Base-by-base conservation (phyloP, 306 rosid species). In the Prunus kanzakura region DNA sequence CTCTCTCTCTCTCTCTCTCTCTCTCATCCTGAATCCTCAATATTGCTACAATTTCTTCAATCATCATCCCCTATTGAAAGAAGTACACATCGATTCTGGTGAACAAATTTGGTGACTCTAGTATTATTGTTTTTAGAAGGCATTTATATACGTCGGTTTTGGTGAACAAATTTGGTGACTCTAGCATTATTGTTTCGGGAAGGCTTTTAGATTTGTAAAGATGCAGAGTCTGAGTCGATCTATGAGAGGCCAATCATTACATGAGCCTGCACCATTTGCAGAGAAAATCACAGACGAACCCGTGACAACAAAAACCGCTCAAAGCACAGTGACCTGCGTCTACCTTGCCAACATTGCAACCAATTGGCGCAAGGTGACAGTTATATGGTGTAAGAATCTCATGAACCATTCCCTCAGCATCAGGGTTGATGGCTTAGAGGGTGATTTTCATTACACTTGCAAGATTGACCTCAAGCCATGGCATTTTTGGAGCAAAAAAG, bases 401-500 rank as follows among this genome's bases (percentile, higher is more conserved):
- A 88, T 91, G 87, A 88, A 78, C 84, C 91, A 94, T 41, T 82
- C 91, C 29, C 73, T 94, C 19, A 82, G 69, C 81, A 68, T 94
- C 60, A 82, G 86, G 41, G 57, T 91, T n/a, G 89, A 91, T 8
- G 84, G 88, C 68, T 3, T 73, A 47, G 87, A 76, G 0, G 94
- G 96, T 0, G 93, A 86, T 0, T 77, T 78, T 43, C 89, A 90
- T 43, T 88, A 80, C 83, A 79, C 61, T 2, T 90, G 93, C 83
- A 94, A 87, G 63, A 84, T 94, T 35, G 96, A 94, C 23, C 86
- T 94, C 3, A 94, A 94, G 69, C 96, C 97, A 0, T 94, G 98
- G 98, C 81, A 78, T 63, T 89, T 90, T 32, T 94, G 98, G 98
- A 85, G 86, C 87, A 94, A 90, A 66, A 93, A 87, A 76, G 96